Percentiles rank a stretch among this genome's conserved stretches.
These are phyloP conservation scores for Zoysia japonica DNA, from an alignment of 176 grass and related monocot species.

Conservation along the genomic window DNA sequence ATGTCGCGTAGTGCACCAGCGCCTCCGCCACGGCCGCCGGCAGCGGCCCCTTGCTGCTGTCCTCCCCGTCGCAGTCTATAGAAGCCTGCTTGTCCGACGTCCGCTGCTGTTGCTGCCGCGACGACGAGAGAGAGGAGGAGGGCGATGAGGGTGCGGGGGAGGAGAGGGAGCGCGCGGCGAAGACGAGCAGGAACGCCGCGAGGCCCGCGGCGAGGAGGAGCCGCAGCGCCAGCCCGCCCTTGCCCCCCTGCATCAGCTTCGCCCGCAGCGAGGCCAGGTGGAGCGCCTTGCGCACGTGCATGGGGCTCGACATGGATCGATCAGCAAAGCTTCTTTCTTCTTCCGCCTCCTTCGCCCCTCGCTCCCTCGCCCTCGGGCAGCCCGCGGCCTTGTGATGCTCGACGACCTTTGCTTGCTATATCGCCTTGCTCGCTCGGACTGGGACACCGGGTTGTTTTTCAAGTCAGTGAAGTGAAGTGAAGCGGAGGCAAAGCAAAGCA, in stretches of 20 bases:
- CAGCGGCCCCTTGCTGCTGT: neutral
- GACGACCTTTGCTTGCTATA: too few relatives aligned
- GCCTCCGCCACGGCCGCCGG: constrained; percentile 44
- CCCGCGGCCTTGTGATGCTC: neutral
- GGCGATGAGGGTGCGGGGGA: neutral
- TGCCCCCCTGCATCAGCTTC: constrained; percentile 38
- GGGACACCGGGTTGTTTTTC: too few relatives aligned
- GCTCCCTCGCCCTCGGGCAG: neutral
- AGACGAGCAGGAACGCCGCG: constrained; percentile 41
- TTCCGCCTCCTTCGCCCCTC: neutral
- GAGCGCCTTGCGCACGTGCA: constrained; percentile 46
- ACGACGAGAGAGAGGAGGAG: neutral
- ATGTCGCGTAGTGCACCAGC: constrained; percentile 64
- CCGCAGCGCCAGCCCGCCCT: constrained; percentile 26
- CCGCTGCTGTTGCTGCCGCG: neutral
- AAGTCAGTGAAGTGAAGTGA: too few relatives aligned
- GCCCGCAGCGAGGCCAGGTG: constrained; percentile 47
- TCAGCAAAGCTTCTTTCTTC: neutral
- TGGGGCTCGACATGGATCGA: constrained; percentile 43
- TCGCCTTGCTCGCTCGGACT: too few relatives aligned
- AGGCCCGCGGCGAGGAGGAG: constrained; percentile 37
- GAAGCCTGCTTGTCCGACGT: too few relatives aligned
- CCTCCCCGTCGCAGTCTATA: neutral
- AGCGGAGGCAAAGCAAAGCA: too few relatives aligned
- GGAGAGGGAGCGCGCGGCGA: constrained; percentile 39